These are phyloP conservation scores for Begonia masoniana DNA, from an alignment of 306 rosid genomes.

Conservation along the genomic window DNA sequence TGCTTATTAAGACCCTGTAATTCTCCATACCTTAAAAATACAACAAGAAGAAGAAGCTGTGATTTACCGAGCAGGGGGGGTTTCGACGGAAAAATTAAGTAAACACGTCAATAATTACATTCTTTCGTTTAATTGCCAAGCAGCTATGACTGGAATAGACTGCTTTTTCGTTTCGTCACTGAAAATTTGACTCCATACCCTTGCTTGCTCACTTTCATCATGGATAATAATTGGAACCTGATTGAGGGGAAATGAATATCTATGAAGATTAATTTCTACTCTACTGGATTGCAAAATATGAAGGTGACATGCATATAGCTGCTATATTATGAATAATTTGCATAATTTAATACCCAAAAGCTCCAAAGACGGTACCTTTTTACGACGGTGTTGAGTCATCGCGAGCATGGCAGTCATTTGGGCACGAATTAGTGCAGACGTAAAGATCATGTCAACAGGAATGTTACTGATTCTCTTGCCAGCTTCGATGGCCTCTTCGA, in stretches of 20 bases:
- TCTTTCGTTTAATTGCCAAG: conserved; percentile 98
- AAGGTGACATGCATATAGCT: no score
- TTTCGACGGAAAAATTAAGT: conserved; percentile 1
- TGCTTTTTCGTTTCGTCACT: conserved; percentile 89
- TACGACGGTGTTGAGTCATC: conserved; percentile 94
- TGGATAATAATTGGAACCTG: conserved; percentile 85
- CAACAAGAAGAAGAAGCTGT: neutral
- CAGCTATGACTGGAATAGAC: conserved; percentile 77
- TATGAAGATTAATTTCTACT: no score
- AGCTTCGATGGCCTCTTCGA: conserved; percentile 97
- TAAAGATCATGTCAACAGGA: conserved; percentile 86
- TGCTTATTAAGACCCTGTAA: conserved; percentile 96
- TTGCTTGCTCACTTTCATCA: conserved; percentile 82
- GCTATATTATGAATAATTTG: no score
- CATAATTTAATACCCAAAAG: neutral
- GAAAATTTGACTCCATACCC: conserved; percentile 69
- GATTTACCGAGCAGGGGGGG: no score
- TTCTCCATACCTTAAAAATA: conserved; percentile 78
- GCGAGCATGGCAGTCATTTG: conserved; percentile 99
- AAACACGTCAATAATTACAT: conserved; percentile 36
- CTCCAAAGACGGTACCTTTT: conserved; percentile 40
- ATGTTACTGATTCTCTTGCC: conserved; percentile 96
- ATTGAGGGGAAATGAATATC: conserved; percentile 12
- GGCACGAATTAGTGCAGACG: conserved; percentile 93
- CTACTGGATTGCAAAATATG: no score